phyloP scores from a whole-genome alignment of 2,329 filamentous ascomycete species.

The Apiospora marii region DNA sequence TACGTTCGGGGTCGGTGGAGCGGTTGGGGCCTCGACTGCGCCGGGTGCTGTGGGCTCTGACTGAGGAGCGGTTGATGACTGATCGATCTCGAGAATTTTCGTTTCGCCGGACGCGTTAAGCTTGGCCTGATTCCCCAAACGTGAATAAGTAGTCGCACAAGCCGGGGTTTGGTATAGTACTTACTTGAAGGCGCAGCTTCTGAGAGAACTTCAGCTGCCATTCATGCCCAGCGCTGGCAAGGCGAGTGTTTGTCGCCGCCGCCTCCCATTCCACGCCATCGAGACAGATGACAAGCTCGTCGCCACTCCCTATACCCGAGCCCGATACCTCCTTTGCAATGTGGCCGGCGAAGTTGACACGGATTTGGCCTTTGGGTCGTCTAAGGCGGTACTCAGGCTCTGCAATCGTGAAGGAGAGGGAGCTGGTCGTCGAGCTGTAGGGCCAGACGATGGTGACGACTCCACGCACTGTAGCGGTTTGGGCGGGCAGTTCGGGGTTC shows the following conservation, averaged over 20 bases:
- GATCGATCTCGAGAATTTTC: constrained; percentile 62
- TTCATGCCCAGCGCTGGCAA: constrained; percentile 60
- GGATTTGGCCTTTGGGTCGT: constrained; percentile 79
- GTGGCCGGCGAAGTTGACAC: constrained; percentile 75
- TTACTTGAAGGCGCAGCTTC: constrained; percentile 57
- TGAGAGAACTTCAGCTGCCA: constrained; percentile 66
- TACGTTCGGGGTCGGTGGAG: background rate
- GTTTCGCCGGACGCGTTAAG: constrained; percentile 56
- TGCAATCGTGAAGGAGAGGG: constrained; percentile 80
- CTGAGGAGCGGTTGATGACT: constrained; percentile 37
- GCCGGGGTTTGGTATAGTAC: background rate
- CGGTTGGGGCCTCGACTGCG: background rate
- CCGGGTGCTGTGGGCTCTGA: background rate
- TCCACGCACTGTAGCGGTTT: constrained; percentile 65
- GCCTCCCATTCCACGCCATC: constrained; percentile 72
- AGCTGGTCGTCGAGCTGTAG: constrained; percentile 79
- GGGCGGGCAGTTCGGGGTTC: constrained; percentile 53
- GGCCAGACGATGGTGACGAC: constrained; percentile 90
- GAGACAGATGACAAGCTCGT: constrained; percentile 74
- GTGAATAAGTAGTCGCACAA: background rate
- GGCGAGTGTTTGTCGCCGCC: constrained; percentile 54
- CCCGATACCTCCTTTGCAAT: constrained; percentile 74
- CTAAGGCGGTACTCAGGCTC: constrained; percentile 86
- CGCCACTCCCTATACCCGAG: constrained; percentile 77
- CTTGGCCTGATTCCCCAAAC: constrained; percentile 46